These are phyloP conservation scores for Dactylellina sp. DNA, from an alignment of 2,329 filamentous ascomycete genomes.

Conservation along the genomic window DNA sequence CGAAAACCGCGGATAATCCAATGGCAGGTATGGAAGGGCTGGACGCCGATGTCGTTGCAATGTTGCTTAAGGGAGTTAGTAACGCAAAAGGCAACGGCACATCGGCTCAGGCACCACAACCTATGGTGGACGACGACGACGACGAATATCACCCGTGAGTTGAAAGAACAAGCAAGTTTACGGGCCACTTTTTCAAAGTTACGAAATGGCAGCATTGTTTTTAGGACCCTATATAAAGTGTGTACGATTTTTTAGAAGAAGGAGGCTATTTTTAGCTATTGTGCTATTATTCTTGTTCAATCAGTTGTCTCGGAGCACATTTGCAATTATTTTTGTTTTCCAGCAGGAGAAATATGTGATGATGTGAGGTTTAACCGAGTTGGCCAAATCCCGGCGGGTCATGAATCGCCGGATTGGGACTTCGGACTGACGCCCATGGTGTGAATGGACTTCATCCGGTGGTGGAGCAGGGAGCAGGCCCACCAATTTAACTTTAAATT, in stretches of 20 bases:
- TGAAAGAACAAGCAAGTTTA: not conserved
- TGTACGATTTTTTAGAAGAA: slow-evolving; percentile 32
- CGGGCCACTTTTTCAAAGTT: too few relatives aligned
- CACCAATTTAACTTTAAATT: not conserved
- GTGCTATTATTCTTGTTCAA: not conserved
- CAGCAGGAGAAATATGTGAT: too few relatives aligned
- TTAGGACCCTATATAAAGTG: too few relatives aligned
- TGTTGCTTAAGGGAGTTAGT: slow-evolving; percentile 67
- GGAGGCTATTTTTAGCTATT: slow-evolving; percentile 6
- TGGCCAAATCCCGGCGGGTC: not conserved
- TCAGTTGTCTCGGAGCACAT: not conserved
- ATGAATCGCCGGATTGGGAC: slow-evolving; percentile 47
- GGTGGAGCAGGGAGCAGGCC: not conserved
- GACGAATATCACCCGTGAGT: slow-evolving; percentile 58
- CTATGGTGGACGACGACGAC: slow-evolving; percentile 58
- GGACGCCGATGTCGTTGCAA: slow-evolving; percentile 72
- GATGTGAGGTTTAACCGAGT: too few relatives aligned
- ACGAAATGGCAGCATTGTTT: too few relatives aligned
- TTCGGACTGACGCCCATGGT: slow-evolving; percentile 28
- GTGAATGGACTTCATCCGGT: slow-evolving; percentile 31
- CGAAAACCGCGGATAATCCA: slow-evolving; percentile 67
- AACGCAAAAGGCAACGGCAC: slow-evolving; percentile 56
- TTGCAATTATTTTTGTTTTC: too few relatives aligned
- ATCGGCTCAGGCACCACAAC: slow-evolving; percentile 51
- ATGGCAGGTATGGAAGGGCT: slow-evolving; percentile 67